Evolutionary conservation across 2,329 filamentous ascomycete genomes (phyloP).

Genomic region (Aspergillus uvarum): DNA sequence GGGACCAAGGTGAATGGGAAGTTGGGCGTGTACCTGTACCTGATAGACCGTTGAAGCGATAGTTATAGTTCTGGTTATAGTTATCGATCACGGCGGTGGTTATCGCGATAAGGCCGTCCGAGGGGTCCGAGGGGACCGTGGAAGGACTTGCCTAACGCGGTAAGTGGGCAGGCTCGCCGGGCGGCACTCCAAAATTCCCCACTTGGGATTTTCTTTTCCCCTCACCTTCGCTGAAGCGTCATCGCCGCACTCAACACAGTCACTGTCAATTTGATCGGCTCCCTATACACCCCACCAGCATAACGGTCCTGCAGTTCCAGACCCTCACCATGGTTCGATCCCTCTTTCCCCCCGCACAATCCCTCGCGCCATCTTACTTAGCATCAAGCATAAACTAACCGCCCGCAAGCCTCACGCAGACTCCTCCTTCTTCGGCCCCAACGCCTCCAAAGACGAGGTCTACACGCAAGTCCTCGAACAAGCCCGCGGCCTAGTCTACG

Average conservation of each 20-base stretch:
- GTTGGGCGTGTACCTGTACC: no score
- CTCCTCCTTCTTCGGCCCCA: slow-evolving; percentile 43
- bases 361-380: neutral
- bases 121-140: no score
- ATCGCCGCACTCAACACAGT: neutral
- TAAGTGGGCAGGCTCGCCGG: no score
- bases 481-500: slow-evolving; percentile 39
- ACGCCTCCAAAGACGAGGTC: slow-evolving; percentile 42
- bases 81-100: no score
- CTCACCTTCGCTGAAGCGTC: neutral
- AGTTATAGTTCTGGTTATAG: no score
- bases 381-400: neutral
- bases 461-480: slow-evolving; percentile 45
- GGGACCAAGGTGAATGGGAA: neutral
- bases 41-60: no score
- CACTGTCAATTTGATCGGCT: neutral
- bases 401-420: slow-evolving; percentile 47
- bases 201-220: slow-evolving; percentile 8
- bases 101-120: no score
- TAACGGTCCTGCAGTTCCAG: neutral
- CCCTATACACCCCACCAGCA: neutral
- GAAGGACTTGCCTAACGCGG: no score
- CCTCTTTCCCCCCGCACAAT: neutral
- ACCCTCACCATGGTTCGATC: no score
- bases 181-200: neutral